Base-by-base conservation (phyloP, 2,329 filamentous ascomycete species). In the Aspergillus sp. region DNA sequence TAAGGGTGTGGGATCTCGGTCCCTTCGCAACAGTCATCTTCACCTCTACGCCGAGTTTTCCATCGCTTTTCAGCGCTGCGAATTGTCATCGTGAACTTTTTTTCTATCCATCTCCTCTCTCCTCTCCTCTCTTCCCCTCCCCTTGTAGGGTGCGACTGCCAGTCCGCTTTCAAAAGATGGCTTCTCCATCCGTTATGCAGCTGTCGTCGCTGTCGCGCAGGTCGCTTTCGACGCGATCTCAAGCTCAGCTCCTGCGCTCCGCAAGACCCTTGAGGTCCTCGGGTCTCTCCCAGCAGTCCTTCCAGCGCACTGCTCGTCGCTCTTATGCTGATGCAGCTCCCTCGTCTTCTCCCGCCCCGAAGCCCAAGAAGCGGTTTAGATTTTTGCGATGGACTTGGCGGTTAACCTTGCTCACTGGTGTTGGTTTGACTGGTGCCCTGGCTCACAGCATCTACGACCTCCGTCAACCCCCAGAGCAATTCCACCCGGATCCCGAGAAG, bases 341-440 rank as follows among this genome's bases (percentile, higher is more conserved):
- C 19, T 57, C 62, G 6, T 62, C 63, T 29, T 65, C 59, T 12
- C 56, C 63, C 19, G 57, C 62, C 7, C 64, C 63, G 30, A 66
- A 66, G 47, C 69, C 70, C n/a, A 74, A 71, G 63, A 79, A 72
- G 65, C 81, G 82, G 62, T 84, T 93, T 69, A 73, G 74, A 44
- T 77, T 82, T 52, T 75, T 97, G 63, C 80, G 80, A 65, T 95
- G 86, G 83, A 71, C 83, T 46, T 97, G 89, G 87, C 82, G 93
- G 58, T 64, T 89, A 59, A 87, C 85, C 44, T 90, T 91, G 65
- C 70, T 96, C 52, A 85, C 86, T 43, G 68, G 82, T 48, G 67
- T 93, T 50, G 86, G 78, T 51, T 76, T 83, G 46, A 63, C 86
- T 34, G 88, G 75, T 52, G 90, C 85, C 64, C 73, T 90, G 47